phyloP scores from a whole-genome alignment of 352 stramenopile genomes.

The Plasmopara viticola region DNA sequence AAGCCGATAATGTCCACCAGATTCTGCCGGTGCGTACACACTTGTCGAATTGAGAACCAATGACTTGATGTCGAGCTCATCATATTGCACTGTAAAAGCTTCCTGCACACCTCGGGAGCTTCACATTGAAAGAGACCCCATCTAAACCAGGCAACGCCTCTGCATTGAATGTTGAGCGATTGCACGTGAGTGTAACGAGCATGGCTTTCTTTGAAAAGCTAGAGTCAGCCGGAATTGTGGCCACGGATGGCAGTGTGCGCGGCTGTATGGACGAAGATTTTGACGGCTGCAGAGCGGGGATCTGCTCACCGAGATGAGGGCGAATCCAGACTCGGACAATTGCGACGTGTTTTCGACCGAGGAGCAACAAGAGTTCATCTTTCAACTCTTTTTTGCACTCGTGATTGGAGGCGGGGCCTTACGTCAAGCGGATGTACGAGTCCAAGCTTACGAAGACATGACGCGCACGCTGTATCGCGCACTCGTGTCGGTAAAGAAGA shows the following conservation, averaged over 20 bases:
- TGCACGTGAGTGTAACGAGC: constrained; percentile 40
- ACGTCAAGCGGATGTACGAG: constrained; percentile 65
- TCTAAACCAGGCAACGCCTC: constrained; percentile 7
- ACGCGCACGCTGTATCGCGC: constrained; percentile 55
- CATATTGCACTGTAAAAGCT: constrained; percentile 9
- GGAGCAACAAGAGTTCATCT: constrained; percentile 74
- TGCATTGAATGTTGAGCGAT: constrained; percentile 18
- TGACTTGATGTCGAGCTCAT: neutral
- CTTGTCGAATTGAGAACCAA: neutral
- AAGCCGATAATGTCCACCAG: constrained; percentile 25
- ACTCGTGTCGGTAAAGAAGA: constrained; percentile 67
- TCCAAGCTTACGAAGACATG: constrained; percentile 48
- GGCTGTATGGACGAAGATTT: constrained; percentile 78
- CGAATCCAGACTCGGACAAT: constrained; percentile 71
- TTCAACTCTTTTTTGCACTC: constrained; percentile 71
- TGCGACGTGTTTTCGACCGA: constrained; percentile 40
- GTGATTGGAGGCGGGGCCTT: constrained; percentile 74
- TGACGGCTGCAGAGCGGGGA: constrained; percentile 67
- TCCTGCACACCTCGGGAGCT: constrained; percentile 3
- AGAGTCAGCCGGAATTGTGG: constrained; percentile 41
- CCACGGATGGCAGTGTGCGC: constrained; percentile 47
- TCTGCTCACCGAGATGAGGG: constrained; percentile 68
- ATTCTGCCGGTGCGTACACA: constrained; percentile 24
- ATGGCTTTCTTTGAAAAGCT: constrained; percentile 71
- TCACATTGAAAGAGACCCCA: neutral